Evolutionary conservation across 495 filamentous ascomycete genomes (phyloP), one percentile per base, ranked within the genome.

Genomic region (Xylaria scruposa): DNA sequence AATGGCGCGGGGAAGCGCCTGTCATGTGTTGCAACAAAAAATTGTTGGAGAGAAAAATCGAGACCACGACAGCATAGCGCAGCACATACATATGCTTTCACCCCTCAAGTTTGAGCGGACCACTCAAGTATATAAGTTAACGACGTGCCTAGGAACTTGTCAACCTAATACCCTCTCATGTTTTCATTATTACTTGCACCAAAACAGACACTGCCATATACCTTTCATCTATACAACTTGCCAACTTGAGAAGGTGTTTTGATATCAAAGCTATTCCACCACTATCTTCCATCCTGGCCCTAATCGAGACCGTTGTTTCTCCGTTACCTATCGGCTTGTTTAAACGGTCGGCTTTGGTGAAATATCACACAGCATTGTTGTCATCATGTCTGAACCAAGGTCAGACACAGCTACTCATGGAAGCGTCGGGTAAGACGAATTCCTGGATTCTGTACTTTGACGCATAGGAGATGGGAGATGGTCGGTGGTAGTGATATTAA

Each of bases 1-100:
- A 26, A 44, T 44, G 12, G 60, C 60, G 60, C 60, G 60, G 60
- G 60, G 38, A 44, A 63, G 31, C n/a, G 38, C 19, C n/a, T 63
- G 36, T 33, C 21, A 63, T 63, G 8, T 21, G 21, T 42, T 44
- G 21, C 7, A 29, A 17, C 38, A 10, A 42, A 63, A 44, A 29
- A 26, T 24, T 63, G 60, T 42, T 42, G 36, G 59, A 42, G 21
- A 42, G 12, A 63, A 63, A 63, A 42, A 24, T 26, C 26, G 44
- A 46, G 38, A 54, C 46, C n/a, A 67, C 31, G 26, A 54, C 64
- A 33, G 24, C 19, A 49, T 17, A 49, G 46, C 24, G 38, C 63
- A 36, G 31, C 44, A 51, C 13, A 38, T 8, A 10, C 13, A 38
- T 8, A 10, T 53, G 31, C 9, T 21, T 65, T 9, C 42, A 46